These are phyloP conservation scores for Earliella scabrosa DNA, from an alignment of 1,284 basidiomycete species.

Conservation along the genomic window DNA sequence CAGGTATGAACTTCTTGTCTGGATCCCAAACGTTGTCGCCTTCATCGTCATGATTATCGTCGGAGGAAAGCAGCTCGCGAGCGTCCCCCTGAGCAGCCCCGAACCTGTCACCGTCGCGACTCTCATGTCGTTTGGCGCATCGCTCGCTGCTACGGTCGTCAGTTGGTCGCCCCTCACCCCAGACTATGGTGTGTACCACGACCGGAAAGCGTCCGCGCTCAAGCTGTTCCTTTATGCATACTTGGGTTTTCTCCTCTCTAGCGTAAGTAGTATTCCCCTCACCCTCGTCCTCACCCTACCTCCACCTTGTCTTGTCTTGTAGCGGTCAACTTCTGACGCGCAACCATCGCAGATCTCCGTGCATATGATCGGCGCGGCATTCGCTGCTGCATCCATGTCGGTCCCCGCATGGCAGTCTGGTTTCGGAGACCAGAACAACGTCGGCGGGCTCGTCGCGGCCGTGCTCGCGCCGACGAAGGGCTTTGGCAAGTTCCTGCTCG, in stretches of 20 bases:
- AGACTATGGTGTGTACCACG: constrained; percentile 63
- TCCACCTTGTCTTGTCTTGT: not conserved
- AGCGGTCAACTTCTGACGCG: not conserved
- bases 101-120: constrained; percentile 31
- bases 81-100: constrained; percentile 32
- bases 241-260: constrained; percentile 64
- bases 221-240: constrained; percentile 51
- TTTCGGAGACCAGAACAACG: constrained; percentile 56
- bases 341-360: constrained; percentile 49
- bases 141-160: constrained; percentile 48
- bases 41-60: constrained; percentile 70
- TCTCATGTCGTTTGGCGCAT: constrained; percentile 39
- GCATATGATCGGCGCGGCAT: constrained; percentile 68
- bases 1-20: constrained; percentile 62
- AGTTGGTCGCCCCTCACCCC: constrained; percentile 60
- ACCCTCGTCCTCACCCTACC: constrained; percentile 2
- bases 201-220: constrained; percentile 51
- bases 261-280: too few relatives aligned
- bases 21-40: constrained; percentile 69
- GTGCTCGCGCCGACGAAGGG: constrained; percentile 48
- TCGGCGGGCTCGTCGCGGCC: constrained; percentile 53
- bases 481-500: constrained; percentile 64
- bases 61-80: constrained; percentile 50
- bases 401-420: constrained; percentile 63
- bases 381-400: constrained; percentile 58